Evolutionary conservation across 805 yeast genomes (phyloP), one percentile per base, ranked within the genome.

Genomic region (Candida odintsovae): DNA sequence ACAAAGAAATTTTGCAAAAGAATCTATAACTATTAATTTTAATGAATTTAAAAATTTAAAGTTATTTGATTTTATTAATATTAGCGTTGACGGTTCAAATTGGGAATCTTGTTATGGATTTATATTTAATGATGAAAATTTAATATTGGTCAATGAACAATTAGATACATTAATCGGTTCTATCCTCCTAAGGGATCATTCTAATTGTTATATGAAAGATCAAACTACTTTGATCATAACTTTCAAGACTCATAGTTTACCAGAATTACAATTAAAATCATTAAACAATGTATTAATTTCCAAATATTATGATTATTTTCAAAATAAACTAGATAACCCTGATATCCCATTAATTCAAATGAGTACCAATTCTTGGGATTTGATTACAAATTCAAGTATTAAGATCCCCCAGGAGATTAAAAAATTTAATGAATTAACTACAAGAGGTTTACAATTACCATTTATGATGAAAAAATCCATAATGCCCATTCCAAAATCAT

Each of bases 321-420:
- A 45, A 0, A 46, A 40, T 28, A 50, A 48, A n/a, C 26, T 49
- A 10, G 47, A 41, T 15, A 45, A 45, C 13, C 15, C 20, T 33
- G 46, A 19, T 16, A 44, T 66, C 8, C 68, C 76, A 5, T 51
- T 77, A 22, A 65, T 67, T 28, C 79, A 77, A 54, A 59, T 78
- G 50, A 73, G 84, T 1, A 67, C 74, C 1, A 80, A 73, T 50
- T 72, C 73, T 1, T 76, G 84, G 80, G 58, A 57, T 10, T 51
- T 73, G 10, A 55, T 77, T 8, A 59, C 67, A 10, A 58, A 62
- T 39, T 42, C 55, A 13, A 45, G 56, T 13, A 48, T 65, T 8
- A 36, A 47, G 15, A 53, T 75, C 2, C 80, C 80, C 1, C 50
- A 53, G 4, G 75, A 71, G 40, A 67, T 74, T 3, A 52, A 62